Conservation (phyloP, 495 filamentous ascomycete genomes). For the Evernia prunastri region DNA sequence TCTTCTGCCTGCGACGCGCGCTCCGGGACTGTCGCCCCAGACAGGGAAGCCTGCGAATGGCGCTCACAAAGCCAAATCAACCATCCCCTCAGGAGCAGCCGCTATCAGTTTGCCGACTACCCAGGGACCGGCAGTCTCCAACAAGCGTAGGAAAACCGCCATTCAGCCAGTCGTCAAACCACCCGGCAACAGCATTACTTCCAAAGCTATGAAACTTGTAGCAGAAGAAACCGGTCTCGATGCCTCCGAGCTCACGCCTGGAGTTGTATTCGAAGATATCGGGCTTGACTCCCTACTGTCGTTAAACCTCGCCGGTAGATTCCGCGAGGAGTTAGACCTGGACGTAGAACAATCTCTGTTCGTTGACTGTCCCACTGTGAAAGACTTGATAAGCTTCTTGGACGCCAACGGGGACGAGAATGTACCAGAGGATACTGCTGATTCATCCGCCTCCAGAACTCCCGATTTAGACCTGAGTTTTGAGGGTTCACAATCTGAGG, state of each 20-base stretch:
- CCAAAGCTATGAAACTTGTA: neutral
- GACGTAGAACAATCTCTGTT: constrained; percentile 34
- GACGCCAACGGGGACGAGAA: neutral
- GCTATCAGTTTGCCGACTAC: too few relatives aligned
- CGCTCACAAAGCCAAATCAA: neutral
- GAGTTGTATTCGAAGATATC: constrained; percentile 27
- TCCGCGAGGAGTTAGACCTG: constrained; percentile 35
- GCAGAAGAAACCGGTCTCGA: constrained; percentile 17
- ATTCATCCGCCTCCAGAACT: neutral
- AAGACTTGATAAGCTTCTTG: constrained; percentile 19
- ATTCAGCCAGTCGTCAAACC: too few relatives aligned
- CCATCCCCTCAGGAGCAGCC: neutral
- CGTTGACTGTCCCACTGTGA: constrained; percentile 42
- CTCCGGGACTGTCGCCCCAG: neutral
- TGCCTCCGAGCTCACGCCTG: constrained; percentile 15
- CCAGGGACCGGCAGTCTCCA: too few relatives aligned
- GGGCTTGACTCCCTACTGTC: constrained; percentile 48
- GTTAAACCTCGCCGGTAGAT: constrained; percentile 35
- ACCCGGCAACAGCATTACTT: too few relatives aligned
- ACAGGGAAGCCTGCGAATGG: neutral
- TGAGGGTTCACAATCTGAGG: too few relatives aligned
- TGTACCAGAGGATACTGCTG: neutral
- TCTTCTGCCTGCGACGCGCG: neutral
- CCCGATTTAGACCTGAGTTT: too few relatives aligned
- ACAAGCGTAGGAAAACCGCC: too few relatives aligned